phyloP scores from a whole-genome alignment of 495 filamentous ascomycete genomes.

The Penicillium pulvis region DNA sequence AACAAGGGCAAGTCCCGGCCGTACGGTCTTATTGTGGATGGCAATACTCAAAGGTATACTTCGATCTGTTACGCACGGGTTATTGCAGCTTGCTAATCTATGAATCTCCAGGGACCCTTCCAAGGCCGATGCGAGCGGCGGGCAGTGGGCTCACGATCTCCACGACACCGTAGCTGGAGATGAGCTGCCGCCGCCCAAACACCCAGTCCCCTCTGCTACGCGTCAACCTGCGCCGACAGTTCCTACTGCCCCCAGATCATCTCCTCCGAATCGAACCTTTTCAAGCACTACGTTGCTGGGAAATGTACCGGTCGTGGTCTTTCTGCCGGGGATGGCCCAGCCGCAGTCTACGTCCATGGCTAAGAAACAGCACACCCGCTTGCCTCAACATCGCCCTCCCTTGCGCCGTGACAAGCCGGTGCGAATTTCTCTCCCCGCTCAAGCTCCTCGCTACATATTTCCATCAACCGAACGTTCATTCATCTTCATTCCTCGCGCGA shows the following conservation, averaged over 20 bases:
- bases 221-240: conserved; percentile 35
- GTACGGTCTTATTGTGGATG: conserved; percentile 50
- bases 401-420: conserved; percentile 96
- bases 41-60: conserved; percentile 45
- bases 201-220: conserved; percentile 16
- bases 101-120: conserved; percentile 62
- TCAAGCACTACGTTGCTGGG: conserved; percentile 69
- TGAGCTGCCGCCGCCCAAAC: conserved; percentile 38
- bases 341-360: conserved; percentile 68
- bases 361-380: conserved; percentile 83
- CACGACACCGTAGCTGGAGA: conserved; percentile 73
- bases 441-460: conserved; percentile 82
- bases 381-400: conserved; percentile 93
- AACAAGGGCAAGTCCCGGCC: conserved; percentile 49
- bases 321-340: conserved; percentile 70
- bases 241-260: conserved; percentile 49
- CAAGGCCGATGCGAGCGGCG: conserved; percentile 75
- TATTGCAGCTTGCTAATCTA: conserved; percentile 17
- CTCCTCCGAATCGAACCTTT: conserved; percentile 66
- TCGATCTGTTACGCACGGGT: background rate
- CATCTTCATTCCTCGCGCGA: conserved; percentile 94
- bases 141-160: conserved; percentile 92
- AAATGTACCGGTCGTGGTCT: conserved; percentile 81
- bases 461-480: conserved; percentile 88
- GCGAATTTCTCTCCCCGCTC: conserved; percentile 83